Evolutionary conservation across 805 yeast genomes (phyloP).

Genomic region (Wickerhamiella musiphila): DNA sequence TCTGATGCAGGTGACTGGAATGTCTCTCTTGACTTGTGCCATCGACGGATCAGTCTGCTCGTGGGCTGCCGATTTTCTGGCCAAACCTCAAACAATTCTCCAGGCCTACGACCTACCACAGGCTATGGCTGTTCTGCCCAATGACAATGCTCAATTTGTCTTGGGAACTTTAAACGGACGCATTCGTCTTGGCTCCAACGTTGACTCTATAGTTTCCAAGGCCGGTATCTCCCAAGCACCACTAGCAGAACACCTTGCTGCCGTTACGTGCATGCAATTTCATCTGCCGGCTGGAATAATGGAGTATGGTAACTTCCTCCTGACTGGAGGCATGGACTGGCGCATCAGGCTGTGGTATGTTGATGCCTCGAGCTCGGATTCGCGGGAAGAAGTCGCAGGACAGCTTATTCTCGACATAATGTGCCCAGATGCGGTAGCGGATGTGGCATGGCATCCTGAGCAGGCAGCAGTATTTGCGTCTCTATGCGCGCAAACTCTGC

Average conservation of each 20-base stretch:
- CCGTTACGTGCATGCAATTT: conserved; percentile 19
- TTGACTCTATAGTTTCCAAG: conserved; percentile 16
- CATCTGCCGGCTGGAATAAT: conserved; percentile 16
- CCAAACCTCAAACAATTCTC: conserved; percentile 19
- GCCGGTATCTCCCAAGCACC: conserved; percentile 8
- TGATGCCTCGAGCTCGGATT: background rate
- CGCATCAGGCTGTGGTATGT: conserved; percentile 22
- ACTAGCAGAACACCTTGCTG: conserved; percentile 21
- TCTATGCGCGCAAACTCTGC: conserved; percentile 21
- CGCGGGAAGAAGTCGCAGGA: conserved; percentile 6
- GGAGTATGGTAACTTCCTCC: conserved; percentile 16
- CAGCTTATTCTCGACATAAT: conserved; percentile 8
- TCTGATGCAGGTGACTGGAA: conserved; percentile 17
- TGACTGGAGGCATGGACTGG: conserved; percentile 25
- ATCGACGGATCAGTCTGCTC: conserved; percentile 24
- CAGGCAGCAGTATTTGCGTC: conserved; percentile 21
- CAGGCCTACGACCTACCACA: conserved; percentile 12
- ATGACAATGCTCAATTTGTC: conserved; percentile 20
- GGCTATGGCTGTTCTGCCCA: conserved; percentile 14
- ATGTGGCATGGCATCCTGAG: conserved; percentile 24
- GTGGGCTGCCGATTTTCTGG: conserved; percentile 23
- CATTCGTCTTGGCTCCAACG: conserved; percentile 20
- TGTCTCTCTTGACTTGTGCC: conserved; percentile 19
- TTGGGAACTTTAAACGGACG: conserved; percentile 25
- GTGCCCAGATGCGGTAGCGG: conserved; percentile 21